Conservation (phyloP, 306 rosid genomes). For the Acmispon strigosus region DNA sequence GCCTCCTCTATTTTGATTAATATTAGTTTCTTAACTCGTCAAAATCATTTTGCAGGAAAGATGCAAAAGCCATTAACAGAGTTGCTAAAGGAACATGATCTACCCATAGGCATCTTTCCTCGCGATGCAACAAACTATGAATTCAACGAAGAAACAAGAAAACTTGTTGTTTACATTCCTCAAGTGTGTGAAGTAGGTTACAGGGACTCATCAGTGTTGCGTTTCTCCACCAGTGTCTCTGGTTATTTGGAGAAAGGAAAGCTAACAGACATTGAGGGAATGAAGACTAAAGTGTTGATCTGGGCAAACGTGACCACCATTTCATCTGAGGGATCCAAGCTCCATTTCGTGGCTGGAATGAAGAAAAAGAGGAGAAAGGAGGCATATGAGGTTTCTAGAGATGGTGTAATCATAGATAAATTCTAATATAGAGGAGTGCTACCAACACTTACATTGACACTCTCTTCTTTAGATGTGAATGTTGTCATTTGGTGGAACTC, state of each 20-base stretch:
- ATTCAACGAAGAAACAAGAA: conserved; percentile 70
- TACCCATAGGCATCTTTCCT: conserved; percentile 80
- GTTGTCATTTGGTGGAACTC: conserved; percentile 10
- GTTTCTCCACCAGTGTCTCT: conserved; percentile 61
- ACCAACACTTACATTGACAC: too few species aligned
- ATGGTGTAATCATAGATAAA: conserved; percentile 67
- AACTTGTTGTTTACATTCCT: conserved; percentile 73
- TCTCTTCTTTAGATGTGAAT: neutral
- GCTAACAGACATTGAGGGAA: conserved; percentile 78
- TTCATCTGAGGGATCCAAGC: conserved; percentile 71
- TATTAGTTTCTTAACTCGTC: neutral
- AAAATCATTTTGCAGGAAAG: conserved; percentile 46
- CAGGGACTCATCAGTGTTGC: conserved; percentile 77
- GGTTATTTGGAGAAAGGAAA: conserved; percentile 90
- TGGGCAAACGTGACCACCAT: conserved; percentile 83
- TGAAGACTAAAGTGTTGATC: conserved; percentile 86
- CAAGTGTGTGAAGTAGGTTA: conserved; percentile 74
- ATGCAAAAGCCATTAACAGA: conserved; percentile 87
- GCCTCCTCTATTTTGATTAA: neutral
- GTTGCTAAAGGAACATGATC: conserved; percentile 75
- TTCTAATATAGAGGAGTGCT: conserved; percentile 28
- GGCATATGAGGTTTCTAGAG: conserved; percentile 78
- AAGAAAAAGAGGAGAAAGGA: conserved; percentile 85
- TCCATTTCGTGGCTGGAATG: conserved; percentile 79
- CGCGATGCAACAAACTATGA: conserved; percentile 94